Percentiles rank a stretch among this genome's conserved stretches.
Evolutionary conservation across 169 alveolate species (phyloP).

Genomic region (Cryptosporidium bovis): DNA sequence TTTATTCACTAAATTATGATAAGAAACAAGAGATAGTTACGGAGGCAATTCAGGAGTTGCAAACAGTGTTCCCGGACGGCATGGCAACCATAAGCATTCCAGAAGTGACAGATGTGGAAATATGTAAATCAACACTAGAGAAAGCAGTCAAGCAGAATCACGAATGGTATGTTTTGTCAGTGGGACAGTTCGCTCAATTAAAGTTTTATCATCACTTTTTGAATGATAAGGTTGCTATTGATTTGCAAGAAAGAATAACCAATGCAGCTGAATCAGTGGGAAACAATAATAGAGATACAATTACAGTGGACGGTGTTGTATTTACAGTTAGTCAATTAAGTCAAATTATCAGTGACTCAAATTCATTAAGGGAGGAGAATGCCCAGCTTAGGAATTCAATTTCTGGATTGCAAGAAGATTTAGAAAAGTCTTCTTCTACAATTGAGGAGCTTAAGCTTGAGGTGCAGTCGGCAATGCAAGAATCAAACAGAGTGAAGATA

Average conservation of each 20-base stretch:
- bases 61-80: conserved; percentile 51
- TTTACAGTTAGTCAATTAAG: conserved; percentile 11
- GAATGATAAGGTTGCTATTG: conserved; percentile 43
- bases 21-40: conserved; percentile 45
- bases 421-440: conserved; percentile 19
- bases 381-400: conserved; percentile 57
- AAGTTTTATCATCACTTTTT: conserved; percentile 40
- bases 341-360: conserved; percentile 10
- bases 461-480: conserved; percentile 31
- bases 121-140: conserved; percentile 46
- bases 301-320: conserved; percentile 44
- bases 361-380: conserved; percentile 36
- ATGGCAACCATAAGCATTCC: conserved; percentile 33
- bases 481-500: conserved; percentile 20
- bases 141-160: conserved; percentile 55
- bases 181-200: conserved; percentile 67
- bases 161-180: conserved; percentile 63
- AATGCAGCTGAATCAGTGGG: neutral
- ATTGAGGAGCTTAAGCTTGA: conserved; percentile 52
- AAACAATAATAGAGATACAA: neutral
- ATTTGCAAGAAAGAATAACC: conserved; percentile 11
- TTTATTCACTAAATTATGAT: conserved; percentile 46
- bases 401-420: conserved; percentile 10
- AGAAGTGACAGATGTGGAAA: conserved; percentile 23
- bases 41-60: conserved; percentile 61